These are phyloP conservation scores for Berkeleyomyces rouxiae DNA, from an alignment of 2,329 filamentous ascomycete species.

Conservation along the genomic window DNA sequence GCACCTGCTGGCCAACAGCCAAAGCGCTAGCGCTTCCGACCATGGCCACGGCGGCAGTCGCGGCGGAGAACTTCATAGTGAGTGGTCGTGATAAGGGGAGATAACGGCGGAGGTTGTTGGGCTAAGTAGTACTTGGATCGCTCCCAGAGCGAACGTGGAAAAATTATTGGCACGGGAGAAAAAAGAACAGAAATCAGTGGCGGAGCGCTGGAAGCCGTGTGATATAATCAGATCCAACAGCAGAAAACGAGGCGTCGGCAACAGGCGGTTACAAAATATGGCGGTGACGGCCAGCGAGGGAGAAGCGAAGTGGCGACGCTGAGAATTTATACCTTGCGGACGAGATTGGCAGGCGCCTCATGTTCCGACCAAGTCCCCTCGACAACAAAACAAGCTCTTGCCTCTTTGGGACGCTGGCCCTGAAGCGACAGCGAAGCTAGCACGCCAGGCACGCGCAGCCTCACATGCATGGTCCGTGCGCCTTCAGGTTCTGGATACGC, in stretches of 20 bases:
- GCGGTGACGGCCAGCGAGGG: background rate
- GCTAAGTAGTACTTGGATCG: background rate
- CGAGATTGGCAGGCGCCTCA: background rate
- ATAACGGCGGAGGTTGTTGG: background rate
- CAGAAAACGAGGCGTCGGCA: background rate
- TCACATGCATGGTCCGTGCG: background rate
- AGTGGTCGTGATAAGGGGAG: background rate
- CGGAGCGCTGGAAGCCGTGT: too few species aligned
- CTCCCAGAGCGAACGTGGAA: background rate
- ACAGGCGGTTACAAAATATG: background rate
- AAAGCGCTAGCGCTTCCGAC: conserved; percentile 10
- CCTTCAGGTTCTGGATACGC: background rate
- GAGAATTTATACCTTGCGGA: background rate
- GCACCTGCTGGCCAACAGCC: conserved; percentile 8
- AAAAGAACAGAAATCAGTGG: background rate
- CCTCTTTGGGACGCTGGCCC: background rate
- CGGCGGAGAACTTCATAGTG: conserved; percentile 10
- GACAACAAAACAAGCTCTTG: conserved; percentile 2
- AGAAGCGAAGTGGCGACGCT: background rate
- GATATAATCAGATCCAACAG: background rate
- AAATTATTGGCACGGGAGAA: background rate
- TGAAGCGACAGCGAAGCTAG: background rate
- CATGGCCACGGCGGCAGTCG: conserved; percentile 11
- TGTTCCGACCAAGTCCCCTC: background rate
- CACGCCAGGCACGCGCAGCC: background rate